Evolutionary conservation across 257 asterid species (phyloP).

Genomic region (Echium plantagineum): DNA sequence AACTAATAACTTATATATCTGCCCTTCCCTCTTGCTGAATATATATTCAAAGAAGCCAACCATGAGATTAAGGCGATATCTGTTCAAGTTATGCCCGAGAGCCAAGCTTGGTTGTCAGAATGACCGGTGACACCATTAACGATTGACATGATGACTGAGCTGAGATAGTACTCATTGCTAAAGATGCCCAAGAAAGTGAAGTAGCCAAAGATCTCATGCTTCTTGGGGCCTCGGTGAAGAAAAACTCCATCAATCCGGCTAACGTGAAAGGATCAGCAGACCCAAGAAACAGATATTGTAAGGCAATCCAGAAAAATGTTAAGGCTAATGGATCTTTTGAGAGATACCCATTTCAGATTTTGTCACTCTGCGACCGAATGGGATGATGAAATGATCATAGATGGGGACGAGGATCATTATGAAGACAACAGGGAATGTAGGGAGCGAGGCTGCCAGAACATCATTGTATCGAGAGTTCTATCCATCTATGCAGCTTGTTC

Average conservation of each 20-base stretch:
- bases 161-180: conserved; percentile 49
- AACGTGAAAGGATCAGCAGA: conserved; percentile 59
- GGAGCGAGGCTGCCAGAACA: conserved; percentile 34
- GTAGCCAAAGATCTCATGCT: conserved; percentile 70
- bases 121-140: conserved; percentile 7
- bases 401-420: conserved; percentile 31
- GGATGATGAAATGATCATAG: conserved; percentile 34
- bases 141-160: conserved; percentile 37
- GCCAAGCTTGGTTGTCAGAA: too few species aligned
- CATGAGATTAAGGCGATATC: too few species aligned
- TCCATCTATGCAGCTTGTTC: too few species aligned
- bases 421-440: conserved; percentile 33
- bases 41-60: too few species aligned
- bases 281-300: conserved; percentile 59
- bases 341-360: conserved; percentile 31
- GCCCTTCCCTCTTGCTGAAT: too few species aligned
- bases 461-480: conserved; percentile 24
- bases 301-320: conserved; percentile 50
- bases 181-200: conserved; percentile 48
- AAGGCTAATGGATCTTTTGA: conserved; percentile 4
- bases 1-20: too few species aligned
- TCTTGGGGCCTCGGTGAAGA: conserved; percentile 44
- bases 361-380: conserved; percentile 28
- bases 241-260: conserved; percentile 48
- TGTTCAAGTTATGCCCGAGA: too few species aligned